These are phyloP conservation scores for Ochetophila trinervis DNA, from an alignment of 306 rosid genomes.

Conservation along the genomic window DNA sequence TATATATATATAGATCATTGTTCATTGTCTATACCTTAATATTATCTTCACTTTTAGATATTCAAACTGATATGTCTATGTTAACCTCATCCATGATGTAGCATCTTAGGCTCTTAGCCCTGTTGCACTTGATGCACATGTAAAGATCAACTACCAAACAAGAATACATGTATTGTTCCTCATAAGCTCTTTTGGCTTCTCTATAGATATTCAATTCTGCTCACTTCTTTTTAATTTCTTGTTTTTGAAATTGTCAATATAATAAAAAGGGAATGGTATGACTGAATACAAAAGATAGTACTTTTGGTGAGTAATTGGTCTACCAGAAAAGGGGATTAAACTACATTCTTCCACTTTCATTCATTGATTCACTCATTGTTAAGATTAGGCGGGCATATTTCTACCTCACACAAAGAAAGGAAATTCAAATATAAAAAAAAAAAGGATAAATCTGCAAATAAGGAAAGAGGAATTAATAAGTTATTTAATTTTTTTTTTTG, in stretches of 20 bases:
- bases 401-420: too few relatives aligned
- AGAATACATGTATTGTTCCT: not conserved
- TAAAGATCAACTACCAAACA: not conserved
- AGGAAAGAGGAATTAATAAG: too few relatives aligned
- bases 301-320: too few relatives aligned
- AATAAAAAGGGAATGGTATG: too few relatives aligned
- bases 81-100: conserved; percentile 12
- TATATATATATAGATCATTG: conserved; percentile 10
- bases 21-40: conserved; percentile 22
- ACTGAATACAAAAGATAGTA: too few relatives aligned
- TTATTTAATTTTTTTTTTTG: not conserved
- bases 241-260: not conserved
- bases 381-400: too few relatives aligned
- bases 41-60: conserved; percentile 5
- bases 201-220: not conserved
- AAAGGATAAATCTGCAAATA: too few relatives aligned
- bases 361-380: too few relatives aligned
- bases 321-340: too few relatives aligned
- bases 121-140: conserved; percentile 31
- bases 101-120: not conserved
- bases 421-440: too few relatives aligned
- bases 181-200: not conserved
- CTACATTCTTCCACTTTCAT: too few relatives aligned
- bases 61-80: conserved; percentile 13
- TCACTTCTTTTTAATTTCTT: not conserved